Conservation (phyloP, 2,329 filamentous ascomycete species). For the Daldinia sp. region DNA sequence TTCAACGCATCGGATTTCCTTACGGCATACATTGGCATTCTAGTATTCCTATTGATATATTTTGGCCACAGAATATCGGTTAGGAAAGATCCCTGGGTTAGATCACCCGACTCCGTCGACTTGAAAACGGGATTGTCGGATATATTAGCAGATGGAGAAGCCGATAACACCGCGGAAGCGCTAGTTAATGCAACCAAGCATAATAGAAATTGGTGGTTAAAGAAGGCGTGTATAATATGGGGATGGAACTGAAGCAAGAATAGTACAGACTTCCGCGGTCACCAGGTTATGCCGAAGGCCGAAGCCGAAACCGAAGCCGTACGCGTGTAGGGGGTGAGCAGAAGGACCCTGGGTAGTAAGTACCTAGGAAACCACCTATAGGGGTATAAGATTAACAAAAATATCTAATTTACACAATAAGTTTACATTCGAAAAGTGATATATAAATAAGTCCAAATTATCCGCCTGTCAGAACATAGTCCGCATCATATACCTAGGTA, state of each 20-base stretch:
- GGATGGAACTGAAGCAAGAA: constrained; percentile 25
- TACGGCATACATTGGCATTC: constrained; percentile 71
- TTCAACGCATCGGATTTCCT: constrained; percentile 66
- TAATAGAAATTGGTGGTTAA: constrained; percentile 7
- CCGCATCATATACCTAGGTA: too few species aligned
- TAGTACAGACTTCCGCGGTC: not conserved
- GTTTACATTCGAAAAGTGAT: too few species aligned
- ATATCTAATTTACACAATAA: too few species aligned
- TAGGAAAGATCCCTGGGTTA: constrained; percentile 60
- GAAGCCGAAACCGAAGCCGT: not conserved
- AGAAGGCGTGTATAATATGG: constrained; percentile 14
- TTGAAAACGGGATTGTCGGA: constrained; percentile 56
- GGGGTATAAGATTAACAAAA: too few species aligned
- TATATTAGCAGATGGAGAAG: constrained; percentile 16
- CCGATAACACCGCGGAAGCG: not conserved
- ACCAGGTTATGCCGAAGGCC: not conserved
- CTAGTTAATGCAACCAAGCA: not conserved
- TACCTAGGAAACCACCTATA: too few species aligned
- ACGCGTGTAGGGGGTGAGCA: not conserved
- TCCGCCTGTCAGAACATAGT: too few species aligned
- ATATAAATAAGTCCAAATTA: too few species aligned
- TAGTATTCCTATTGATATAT: constrained; percentile 66
- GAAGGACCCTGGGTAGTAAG: not conserved
- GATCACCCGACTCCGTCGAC: constrained; percentile 59
- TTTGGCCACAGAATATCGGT: constrained; percentile 58